These are phyloP conservation scores for Gautieria morchelliformis DNA, from an alignment of 768 basidiomycete species.

Conservation along the genomic window DNA sequence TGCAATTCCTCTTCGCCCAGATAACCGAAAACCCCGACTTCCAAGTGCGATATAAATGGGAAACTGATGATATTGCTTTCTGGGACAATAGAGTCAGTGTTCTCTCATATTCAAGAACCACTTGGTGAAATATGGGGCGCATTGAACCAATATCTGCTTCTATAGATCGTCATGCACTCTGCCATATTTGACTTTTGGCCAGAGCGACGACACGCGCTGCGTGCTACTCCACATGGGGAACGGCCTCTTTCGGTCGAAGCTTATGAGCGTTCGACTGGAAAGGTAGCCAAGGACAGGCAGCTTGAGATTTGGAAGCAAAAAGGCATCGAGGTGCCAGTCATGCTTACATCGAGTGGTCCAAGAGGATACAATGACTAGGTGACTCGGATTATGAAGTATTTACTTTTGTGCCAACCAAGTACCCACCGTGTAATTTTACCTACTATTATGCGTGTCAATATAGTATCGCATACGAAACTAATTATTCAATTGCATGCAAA, in stretches of 20 bases:
- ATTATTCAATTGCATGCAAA: too few relatives aligned
- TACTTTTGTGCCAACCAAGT: background rate
- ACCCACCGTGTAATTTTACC: too few relatives aligned
- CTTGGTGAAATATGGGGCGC: background rate
- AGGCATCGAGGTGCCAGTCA: constrained; percentile 34
- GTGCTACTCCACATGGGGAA: constrained; percentile 76
- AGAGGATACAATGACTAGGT: constrained; percentile 7
- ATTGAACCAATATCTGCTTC: background rate
- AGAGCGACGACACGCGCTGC: constrained; percentile 63
- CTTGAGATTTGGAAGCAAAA: constrained; percentile 62
- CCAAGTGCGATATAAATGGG: constrained; percentile 74
- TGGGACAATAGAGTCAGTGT: constrained; percentile 73
- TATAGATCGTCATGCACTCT: constrained; percentile 61
- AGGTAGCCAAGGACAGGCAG: constrained; percentile 64
- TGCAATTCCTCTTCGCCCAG: constrained; percentile 61
- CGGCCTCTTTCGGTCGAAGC: constrained; percentile 66
- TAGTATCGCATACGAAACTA: too few relatives aligned
- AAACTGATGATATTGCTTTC: constrained; percentile 66
- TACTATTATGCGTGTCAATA: too few relatives aligned
- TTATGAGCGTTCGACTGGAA: constrained; percentile 55
- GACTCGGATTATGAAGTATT: background rate
- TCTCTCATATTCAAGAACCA: background rate
- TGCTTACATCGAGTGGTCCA: background rate
- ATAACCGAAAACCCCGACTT: constrained; percentile 63
- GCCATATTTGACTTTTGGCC: constrained; percentile 83